Percentiles rank a stretch among this genome's conserved stretches.
phyloP scores from a whole-genome alignment of 2,329 filamentous ascomycete genomes.

The Pseudogymnoascus sp. region DNA sequence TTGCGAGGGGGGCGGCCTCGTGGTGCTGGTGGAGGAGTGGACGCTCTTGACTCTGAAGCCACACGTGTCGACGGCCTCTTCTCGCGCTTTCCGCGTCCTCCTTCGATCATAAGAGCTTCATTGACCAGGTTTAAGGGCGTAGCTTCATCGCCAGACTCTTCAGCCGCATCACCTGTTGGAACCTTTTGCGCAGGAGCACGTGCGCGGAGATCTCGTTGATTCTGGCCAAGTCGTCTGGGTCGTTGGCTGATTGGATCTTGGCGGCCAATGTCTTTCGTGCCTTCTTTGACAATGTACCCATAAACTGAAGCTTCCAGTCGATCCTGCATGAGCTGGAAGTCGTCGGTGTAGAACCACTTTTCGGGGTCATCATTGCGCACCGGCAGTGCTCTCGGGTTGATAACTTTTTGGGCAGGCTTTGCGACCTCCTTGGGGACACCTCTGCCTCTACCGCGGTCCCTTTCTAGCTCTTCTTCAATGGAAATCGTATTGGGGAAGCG shows the following conservation, averaged over 20 bases:
- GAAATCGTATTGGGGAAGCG: conserved; percentile 6
- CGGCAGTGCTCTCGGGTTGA: conserved; percentile 5
- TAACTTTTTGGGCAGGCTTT: conserved; percentile 4
- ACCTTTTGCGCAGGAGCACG: conserved; percentile 9
- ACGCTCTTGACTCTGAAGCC: conserved; percentile 14
- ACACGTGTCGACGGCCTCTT: not conserved
- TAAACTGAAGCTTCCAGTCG: conserved; percentile 52
- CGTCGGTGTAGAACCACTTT: conserved; percentile 9
- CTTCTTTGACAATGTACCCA: conserved; percentile 54
- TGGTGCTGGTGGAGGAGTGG: conserved; percentile 21
- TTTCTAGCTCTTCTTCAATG: conserved; percentile 7
- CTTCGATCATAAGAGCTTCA: conserved; percentile 7
- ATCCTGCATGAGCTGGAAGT: conserved; percentile 37
- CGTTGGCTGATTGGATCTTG: conserved; percentile 53
- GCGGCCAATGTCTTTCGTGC: conserved; percentile 48
- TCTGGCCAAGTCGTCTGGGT: conserved; percentile 13
- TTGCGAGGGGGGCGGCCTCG: not conserved
- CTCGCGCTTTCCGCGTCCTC: conserved; percentile 16
- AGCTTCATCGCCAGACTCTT: conserved; percentile 11
- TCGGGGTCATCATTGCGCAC: not conserved
- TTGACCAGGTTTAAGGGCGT: not conserved
- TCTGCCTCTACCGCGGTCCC: not conserved
- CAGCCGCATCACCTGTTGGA: conserved; percentile 17
- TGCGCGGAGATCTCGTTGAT: conserved; percentile 6
- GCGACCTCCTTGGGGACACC: not conserved